A percentile compares a stretch with the other conserved stretches of the same genome.
These are phyloP conservation scores for Chlorella sp. DNA, from an alignment of 139 green algal species.

Conservation along the genomic window DNA sequence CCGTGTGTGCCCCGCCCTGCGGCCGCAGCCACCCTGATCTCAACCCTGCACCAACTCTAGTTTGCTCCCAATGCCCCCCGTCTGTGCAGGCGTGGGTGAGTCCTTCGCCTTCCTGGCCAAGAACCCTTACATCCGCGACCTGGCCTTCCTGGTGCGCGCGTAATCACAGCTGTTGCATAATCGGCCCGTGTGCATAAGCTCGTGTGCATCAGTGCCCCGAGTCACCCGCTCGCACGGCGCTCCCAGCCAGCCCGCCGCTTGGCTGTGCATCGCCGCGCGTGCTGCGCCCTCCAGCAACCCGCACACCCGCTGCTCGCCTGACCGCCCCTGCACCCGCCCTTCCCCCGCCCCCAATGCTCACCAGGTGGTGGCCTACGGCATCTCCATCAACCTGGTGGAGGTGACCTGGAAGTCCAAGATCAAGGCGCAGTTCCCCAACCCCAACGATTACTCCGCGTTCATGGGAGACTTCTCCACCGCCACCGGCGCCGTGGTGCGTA, in stretches of 20 bases:
- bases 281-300: neutral
- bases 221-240: too few relatives aligned
- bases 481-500: constrained; percentile 36
- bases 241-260: too few relatives aligned
- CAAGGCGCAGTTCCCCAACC: constrained; percentile 99
- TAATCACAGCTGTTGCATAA: too few relatives aligned
- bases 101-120: constrained; percentile 94
- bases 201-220: too few relatives aligned
- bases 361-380: constrained; percentile 94
- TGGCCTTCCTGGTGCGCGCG: constrained; percentile 84
- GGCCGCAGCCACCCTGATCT: too few relatives aligned
- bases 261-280: neutral
- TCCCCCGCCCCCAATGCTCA: too few relatives aligned
- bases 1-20: too few relatives aligned
- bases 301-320: neutral
- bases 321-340: neutral
- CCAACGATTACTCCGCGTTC: constrained; percentile 94
- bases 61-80: too few relatives aligned
- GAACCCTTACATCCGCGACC: constrained; percentile 95
- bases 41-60: too few relatives aligned
- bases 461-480: constrained; percentile 89
- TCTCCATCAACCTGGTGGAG: constrained; percentile 99
- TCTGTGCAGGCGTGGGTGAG: constrained; percentile 77
- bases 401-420: constrained; percentile 99
- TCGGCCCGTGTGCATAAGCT: too few relatives aligned